These are phyloP conservation scores for Flaveria trinervia DNA, from an alignment of 129 eudicot species.

Conservation along the genomic window DNA sequence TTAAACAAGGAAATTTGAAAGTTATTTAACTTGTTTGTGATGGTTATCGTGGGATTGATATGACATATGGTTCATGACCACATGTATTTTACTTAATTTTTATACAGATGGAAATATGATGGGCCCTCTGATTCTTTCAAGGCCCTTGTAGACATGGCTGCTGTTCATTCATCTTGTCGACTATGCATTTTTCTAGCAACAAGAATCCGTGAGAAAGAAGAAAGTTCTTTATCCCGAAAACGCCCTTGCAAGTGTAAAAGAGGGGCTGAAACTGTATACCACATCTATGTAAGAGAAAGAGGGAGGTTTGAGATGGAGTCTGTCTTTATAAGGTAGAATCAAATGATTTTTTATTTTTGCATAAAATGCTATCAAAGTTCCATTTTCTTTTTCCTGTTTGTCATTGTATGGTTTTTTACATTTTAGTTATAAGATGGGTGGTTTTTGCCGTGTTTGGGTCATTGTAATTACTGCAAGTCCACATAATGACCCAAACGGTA, in stretches of 20 bases:
- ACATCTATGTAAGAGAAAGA: constrained; percentile 82
- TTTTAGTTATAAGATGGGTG: not conserved
- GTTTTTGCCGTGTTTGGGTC: not conserved
- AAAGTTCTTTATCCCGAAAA: constrained; percentile 44
- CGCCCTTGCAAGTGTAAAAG: constrained; percentile 90
- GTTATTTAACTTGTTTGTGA: not conserved
- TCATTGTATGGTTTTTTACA: not conserved
- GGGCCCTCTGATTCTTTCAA: constrained; percentile 97
- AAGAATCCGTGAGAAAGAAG: constrained; percentile 72
- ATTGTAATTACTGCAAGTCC: not conserved
- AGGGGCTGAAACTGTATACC: constrained; percentile 74
- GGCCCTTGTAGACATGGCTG: constrained; percentile 98
- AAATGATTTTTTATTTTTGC: not conserved
- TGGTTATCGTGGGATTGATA: constrained; percentile 1
- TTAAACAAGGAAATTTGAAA: not conserved
- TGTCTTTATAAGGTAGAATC: constrained; percentile 67
- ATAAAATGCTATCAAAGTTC: not conserved
- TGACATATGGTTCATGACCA: not conserved
- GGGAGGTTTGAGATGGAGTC: constrained; percentile 90
- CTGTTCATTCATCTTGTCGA: constrained; percentile 97
- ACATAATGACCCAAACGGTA: not conserved
- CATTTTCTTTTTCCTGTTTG: not conserved
- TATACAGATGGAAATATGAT: constrained; percentile 81
- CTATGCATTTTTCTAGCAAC: constrained; percentile 86
- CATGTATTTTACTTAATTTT: constrained; percentile 11